Percentiles rank a stretch among this genome's conserved stretches.
These are phyloP conservation scores for Ciborinia camelliae DNA, from an alignment of 2,329 filamentous ascomycete genomes.

Conservation along the genomic window DNA sequence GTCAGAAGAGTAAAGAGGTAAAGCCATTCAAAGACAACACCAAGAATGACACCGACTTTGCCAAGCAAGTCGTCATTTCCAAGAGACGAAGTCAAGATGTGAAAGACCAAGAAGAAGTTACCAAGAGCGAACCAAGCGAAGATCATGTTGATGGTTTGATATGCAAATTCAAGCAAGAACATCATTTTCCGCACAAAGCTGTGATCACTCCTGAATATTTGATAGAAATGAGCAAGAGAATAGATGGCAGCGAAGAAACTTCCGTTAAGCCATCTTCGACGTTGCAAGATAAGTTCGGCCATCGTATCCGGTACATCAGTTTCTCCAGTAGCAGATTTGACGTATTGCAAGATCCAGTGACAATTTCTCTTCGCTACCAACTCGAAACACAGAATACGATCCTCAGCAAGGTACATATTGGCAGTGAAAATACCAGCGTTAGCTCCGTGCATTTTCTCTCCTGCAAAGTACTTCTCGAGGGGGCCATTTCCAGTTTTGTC, in stretches of 20 bases:
- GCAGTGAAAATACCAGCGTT: constrained; percentile 97
- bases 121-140: constrained; percentile 98
- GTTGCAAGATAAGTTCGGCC: constrained; percentile 95
- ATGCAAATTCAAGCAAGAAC: constrained; percentile 91
- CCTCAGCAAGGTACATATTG: constrained; percentile 91
- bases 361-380: constrained; percentile 92
- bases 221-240: constrained; percentile 89
- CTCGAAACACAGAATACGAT: constrained; percentile 91
- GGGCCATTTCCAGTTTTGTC: constrained; percentile 94
- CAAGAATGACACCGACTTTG: constrained; percentile 72
- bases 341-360: constrained; percentile 96
- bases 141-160: constrained; percentile 88
- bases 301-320: constrained; percentile 95
- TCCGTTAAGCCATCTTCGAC: constrained; percentile 94
- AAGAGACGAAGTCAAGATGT: constrained; percentile 91
- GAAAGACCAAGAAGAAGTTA: constrained; percentile 99
- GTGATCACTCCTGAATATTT: constrained; percentile 92
- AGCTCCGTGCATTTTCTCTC: constrained; percentile 91
- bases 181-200: constrained; percentile 84
- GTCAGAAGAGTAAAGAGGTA: constrained; percentile 90
- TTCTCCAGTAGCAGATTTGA: constrained; percentile 93
- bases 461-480: constrained; percentile 98
- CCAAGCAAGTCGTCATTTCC: constrained; percentile 68
- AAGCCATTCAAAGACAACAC: constrained; percentile 91
- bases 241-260: constrained; percentile 99